Conservation (phyloP, 768 basidiomycete genomes). For the Nevesoporus exiguus region DNA sequence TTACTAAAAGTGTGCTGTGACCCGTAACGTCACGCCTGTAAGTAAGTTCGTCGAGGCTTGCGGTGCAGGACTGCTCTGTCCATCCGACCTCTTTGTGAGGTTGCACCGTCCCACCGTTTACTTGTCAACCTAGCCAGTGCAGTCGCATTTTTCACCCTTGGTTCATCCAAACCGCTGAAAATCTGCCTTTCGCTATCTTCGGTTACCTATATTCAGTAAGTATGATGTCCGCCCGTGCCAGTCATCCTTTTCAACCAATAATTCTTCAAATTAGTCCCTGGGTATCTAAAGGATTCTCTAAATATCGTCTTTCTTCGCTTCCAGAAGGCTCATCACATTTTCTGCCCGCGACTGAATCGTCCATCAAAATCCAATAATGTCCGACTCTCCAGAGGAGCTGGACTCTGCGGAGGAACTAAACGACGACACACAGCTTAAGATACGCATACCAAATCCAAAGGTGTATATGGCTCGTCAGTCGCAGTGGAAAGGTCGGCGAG, state of each 20-base stretch:
- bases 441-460: conserved; percentile 65
- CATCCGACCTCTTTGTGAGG: conserved; percentile 20
- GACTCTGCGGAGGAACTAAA: conserved; percentile 38
- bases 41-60: conserved; percentile 34
- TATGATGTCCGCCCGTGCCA: conserved; percentile 7
- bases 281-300: conserved; percentile 1
- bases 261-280: conserved; percentile 6
- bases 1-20: conserved; percentile 32
- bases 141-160: conserved; percentile 7
- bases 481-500: conserved; percentile 71
- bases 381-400: conserved; percentile 37
- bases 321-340: conserved; percentile 13
- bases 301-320: conserved; percentile 8
- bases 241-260: conserved; percentile 6
- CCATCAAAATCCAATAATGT: conserved; percentile 25
- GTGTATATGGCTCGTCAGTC: conserved; percentile 67
- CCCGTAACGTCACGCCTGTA: conserved; percentile 36
- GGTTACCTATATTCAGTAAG: conserved; percentile 14
- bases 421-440: conserved; percentile 55
- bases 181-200: conserved; percentile 2
- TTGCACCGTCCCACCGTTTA: conserved; percentile 8
- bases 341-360: conserved; percentile 10
- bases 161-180: conserved; percentile 14
- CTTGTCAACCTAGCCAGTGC: conserved; percentile 1
- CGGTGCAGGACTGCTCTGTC: conserved; percentile 26